Conservation (phyloP, 192 early-diverging fungal species). For the Phycomyces blakesleeanus region DNA sequence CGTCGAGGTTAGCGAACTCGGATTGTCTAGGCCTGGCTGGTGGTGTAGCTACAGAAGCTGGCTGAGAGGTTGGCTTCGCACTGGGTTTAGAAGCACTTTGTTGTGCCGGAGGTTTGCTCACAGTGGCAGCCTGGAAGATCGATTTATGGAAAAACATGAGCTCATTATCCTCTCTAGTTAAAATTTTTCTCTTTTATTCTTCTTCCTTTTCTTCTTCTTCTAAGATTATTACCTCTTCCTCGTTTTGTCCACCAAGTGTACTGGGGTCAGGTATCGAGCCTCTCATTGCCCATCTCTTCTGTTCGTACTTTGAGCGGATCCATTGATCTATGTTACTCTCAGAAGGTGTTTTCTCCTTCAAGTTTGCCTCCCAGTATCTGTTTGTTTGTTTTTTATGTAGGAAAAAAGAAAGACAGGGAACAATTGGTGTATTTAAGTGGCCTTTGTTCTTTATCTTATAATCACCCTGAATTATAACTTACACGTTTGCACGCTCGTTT, state of each 20-base stretch:
- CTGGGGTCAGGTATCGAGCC: conserved; percentile 73
- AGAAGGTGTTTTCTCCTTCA: conserved; percentile 40
- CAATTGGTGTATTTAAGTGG: no score
- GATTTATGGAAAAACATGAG: background rate
- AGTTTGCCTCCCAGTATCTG: conserved; percentile 55
- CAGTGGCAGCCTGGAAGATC: background rate
- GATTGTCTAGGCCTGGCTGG: conserved; percentile 8
- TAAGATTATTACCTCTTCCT: background rate
- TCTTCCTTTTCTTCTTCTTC: conserved; percentile 19
- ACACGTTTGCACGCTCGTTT: conserved; percentile 66
- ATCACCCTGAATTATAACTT: no score
- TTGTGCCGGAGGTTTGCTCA: no score
- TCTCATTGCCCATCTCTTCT: conserved; percentile 69
- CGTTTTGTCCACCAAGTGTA: conserved; percentile 39
- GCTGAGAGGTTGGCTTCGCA: conserved; percentile 5
- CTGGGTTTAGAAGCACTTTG: background rate
- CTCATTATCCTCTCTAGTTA: background rate
- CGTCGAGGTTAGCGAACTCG: conserved; percentile 27
- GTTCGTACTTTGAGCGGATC: conserved; percentile 79
- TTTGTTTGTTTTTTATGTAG: no score
- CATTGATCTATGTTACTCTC: conserved; percentile 64
- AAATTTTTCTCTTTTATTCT: conserved; percentile 8
- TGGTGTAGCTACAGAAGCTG: background rate
- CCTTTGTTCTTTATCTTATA: no score
- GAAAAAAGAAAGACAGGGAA: no score